These are phyloP conservation scores for Magnaporthiopsis rhizophila DNA, from an alignment of 2,329 filamentous ascomycete genomes.

Conservation along the genomic window DNA sequence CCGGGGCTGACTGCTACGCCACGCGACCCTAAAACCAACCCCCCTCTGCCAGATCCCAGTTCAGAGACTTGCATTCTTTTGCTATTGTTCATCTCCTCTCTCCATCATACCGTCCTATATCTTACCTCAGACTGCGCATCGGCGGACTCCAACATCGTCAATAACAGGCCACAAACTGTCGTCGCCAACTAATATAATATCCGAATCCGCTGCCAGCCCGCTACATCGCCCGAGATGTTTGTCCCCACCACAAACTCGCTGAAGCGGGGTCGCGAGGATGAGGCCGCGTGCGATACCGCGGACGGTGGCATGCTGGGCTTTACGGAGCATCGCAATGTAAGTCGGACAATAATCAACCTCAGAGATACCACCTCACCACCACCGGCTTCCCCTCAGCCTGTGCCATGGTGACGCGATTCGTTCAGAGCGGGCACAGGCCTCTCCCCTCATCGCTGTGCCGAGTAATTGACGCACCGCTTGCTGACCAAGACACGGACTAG, in stretches of 20 bases:
- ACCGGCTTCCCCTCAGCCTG: no score
- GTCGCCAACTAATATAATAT: background rate
- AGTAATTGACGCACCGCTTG: no score
- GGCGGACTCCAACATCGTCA: background rate
- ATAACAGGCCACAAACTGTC: background rate
- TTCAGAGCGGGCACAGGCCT: no score
- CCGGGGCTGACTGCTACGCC: no score
- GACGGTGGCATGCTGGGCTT: constrained; percentile 31
- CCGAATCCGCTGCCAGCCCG: background rate
- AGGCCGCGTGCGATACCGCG: constrained; percentile 26
- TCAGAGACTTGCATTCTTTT: background rate
- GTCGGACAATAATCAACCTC: constrained; percentile 11
- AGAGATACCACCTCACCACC: background rate
- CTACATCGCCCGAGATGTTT: constrained; percentile 11
- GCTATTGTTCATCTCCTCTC: background rate
- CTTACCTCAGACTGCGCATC: background rate
- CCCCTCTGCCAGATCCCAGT: background rate
- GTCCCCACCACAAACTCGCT: constrained; percentile 25
- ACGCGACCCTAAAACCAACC: no score
- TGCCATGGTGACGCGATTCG: no score
- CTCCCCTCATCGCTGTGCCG: no score
- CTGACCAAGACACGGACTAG: constrained; percentile 20
- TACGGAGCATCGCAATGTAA: constrained; percentile 42
- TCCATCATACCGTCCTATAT: background rate
- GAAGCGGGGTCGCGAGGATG: constrained; percentile 40